Conservation (phyloP, 1,284 basidiomycete species). For the Earliella scabrosa region DNA sequence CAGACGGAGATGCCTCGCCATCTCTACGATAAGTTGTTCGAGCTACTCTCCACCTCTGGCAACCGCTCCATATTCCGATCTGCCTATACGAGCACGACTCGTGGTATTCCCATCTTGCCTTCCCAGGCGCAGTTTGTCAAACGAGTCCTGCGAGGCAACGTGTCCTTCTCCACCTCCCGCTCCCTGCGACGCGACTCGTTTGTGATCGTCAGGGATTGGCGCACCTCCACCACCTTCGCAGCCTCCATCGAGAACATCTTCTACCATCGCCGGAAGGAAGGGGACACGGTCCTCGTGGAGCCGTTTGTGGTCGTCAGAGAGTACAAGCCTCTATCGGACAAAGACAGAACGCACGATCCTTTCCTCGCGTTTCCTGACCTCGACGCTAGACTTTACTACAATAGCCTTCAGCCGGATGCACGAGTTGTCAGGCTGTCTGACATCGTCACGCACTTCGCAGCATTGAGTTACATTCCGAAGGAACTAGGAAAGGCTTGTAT, state of each 20-base stretch:
- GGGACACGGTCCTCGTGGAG: neutral
- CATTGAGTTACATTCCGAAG: neutral
- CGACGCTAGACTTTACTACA: constrained; percentile 4
- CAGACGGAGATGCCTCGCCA: neutral
- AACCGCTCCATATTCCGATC: neutral
- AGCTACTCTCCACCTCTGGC: neutral
- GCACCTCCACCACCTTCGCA: neutral
- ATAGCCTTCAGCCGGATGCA: neutral
- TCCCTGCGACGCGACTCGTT: neutral
- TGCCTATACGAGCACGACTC: neutral
- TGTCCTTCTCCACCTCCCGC: neutral
- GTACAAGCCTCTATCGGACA: neutral
- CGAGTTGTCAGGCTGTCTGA: neutral
- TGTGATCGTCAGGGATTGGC: neutral
- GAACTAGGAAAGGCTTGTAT: neutral
- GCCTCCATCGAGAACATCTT: neutral
- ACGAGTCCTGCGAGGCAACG: neutral
- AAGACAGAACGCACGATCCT: neutral
- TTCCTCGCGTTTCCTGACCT: constrained; percentile 3
- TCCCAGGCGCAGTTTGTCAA: neutral
- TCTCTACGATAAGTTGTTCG: neutral
- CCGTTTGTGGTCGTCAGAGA: constrained; percentile 4
- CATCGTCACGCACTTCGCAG: constrained; percentile 10
- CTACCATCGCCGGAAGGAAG: neutral
- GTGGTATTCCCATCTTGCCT: neutral